Conservation (phyloP, 805 yeast genomes). For the Sporopachydermia lactativora region DNA sequence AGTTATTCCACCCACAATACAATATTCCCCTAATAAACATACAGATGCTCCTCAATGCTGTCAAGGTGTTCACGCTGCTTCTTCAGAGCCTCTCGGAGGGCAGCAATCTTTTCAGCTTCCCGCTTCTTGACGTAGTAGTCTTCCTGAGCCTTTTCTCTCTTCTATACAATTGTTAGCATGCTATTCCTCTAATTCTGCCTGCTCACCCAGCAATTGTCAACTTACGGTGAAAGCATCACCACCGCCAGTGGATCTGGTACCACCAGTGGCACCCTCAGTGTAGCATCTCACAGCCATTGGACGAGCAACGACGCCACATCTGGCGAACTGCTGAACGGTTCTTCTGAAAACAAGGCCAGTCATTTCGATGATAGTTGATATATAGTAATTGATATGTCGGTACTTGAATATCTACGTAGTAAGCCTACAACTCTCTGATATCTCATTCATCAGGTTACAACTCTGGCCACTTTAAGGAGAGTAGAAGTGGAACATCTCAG, state of each 20-base stretch:
- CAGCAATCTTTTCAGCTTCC: slow-evolving; percentile 76
- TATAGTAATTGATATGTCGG: too few relatives aligned
- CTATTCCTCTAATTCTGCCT: background rate
- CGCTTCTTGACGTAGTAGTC: slow-evolving; percentile 74
- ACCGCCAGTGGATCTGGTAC: slow-evolving; percentile 37
- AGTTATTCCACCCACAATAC: too few relatives aligned
- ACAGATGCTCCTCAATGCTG: slow-evolving; percentile 32
- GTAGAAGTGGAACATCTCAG: too few relatives aligned
- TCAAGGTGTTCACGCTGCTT: slow-evolving; percentile 41
- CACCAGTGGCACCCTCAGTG: slow-evolving; percentile 49
- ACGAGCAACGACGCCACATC: slow-evolving; percentile 7
- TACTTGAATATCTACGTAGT: too few relatives aligned
- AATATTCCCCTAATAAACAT: slow-evolving; percentile 14
- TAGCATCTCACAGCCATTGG: slow-evolving; percentile 21
- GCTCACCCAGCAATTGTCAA: slow-evolving; percentile 6
- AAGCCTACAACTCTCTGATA: too few relatives aligned
- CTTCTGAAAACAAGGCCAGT: background rate
- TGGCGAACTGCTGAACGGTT: slow-evolving; percentile 5
- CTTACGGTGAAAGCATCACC: slow-evolving; percentile 47
- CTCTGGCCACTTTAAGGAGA: too few relatives aligned
- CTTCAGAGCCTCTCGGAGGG: slow-evolving; percentile 61
- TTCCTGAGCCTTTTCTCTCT: slow-evolving; percentile 90
- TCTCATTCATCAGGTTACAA: too few relatives aligned
- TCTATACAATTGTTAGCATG: slow-evolving; percentile 23
- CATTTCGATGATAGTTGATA: background rate